Conservation (phyloP, 352 stramenopile genomes). For the Phytophthora colocasiae region DNA sequence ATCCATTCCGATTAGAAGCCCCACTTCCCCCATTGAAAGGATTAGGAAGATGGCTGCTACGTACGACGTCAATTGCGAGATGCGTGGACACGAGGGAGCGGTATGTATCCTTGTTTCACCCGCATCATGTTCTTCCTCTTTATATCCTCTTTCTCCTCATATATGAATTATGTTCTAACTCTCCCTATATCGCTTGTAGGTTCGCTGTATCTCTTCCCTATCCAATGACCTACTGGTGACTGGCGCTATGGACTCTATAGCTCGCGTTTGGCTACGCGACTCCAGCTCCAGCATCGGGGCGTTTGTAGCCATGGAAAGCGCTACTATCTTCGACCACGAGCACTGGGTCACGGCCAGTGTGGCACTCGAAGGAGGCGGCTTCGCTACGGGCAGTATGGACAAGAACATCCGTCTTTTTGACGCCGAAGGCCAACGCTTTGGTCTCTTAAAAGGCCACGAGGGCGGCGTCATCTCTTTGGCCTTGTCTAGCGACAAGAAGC, state of each 20-base stretch:
- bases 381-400: constrained; percentile 86
- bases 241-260: constrained; percentile 81
- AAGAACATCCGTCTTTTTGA: constrained; percentile 76
- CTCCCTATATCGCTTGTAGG: constrained; percentile 33
- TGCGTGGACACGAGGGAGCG: constrained; percentile 80
- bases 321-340: constrained; percentile 77
- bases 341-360: constrained; percentile 84
- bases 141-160: constrained; percentile 9
- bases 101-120: constrained; percentile 40
- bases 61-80: constrained; percentile 56
- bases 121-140: neutral
- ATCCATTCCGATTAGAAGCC: constrained; percentile 4
- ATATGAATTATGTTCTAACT: neutral
- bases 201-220: constrained; percentile 65
- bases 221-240: constrained; percentile 67
- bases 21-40: constrained; percentile 1
- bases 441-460: constrained; percentile 66
- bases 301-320: constrained; percentile 58
- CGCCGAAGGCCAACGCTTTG: constrained; percentile 49
- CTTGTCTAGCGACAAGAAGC: constrained; percentile 42
- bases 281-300: constrained; percentile 14
- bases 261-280: constrained; percentile 57
- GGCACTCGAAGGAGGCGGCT: constrained; percentile 54
- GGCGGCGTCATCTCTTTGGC: constrained; percentile 80
- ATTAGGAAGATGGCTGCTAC: constrained; percentile 19